phyloP scores from a whole-genome alignment of 139 green algal species.

The Chlamydomonas urium region DNA sequence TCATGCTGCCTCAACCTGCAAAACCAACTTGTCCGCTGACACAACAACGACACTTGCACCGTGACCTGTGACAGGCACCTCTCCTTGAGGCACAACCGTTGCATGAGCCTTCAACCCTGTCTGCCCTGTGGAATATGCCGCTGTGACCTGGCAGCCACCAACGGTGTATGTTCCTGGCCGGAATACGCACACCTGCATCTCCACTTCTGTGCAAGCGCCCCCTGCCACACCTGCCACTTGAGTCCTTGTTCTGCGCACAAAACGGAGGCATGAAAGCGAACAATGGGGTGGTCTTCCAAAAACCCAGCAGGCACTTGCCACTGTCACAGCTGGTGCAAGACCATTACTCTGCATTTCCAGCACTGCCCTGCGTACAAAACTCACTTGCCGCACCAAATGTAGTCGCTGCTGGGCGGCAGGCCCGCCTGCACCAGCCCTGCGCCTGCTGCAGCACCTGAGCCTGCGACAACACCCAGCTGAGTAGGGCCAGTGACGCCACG shows the following conservation, averaged over 20 bases:
- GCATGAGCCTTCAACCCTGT: too few relatives aligned
- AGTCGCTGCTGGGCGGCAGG: constrained; percentile 16
- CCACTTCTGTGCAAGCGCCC: constrained; percentile 1
- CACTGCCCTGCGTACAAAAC: not conserved
- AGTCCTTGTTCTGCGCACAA: not conserved
- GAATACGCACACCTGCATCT: constrained; percentile 12
- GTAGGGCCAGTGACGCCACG: too few relatives aligned
- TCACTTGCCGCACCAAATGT: constrained; percentile 19
- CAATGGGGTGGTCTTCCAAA: not conserved
- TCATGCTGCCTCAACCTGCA: too few relatives aligned
- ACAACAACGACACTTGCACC: too few relatives aligned
- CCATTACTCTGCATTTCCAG: not conserved
- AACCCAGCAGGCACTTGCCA: not conserved
- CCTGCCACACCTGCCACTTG: not conserved
- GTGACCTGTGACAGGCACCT: too few relatives aligned
- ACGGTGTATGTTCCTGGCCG: constrained; percentile 12
- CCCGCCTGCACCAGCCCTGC: not conserved
- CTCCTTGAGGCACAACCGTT: too few relatives aligned
- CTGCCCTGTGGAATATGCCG: not conserved
- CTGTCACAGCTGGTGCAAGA: not conserved
- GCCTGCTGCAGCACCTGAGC: not conserved
- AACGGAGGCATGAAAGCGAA: not conserved
- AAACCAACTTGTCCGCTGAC: too few relatives aligned
- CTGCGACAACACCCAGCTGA: too few relatives aligned
- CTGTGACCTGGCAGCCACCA: constrained; percentile 2